These are phyloP conservation scores for Globisporangium takayamanum DNA, from an alignment of 352 stramenopile species.

Conservation along the genomic window DNA sequence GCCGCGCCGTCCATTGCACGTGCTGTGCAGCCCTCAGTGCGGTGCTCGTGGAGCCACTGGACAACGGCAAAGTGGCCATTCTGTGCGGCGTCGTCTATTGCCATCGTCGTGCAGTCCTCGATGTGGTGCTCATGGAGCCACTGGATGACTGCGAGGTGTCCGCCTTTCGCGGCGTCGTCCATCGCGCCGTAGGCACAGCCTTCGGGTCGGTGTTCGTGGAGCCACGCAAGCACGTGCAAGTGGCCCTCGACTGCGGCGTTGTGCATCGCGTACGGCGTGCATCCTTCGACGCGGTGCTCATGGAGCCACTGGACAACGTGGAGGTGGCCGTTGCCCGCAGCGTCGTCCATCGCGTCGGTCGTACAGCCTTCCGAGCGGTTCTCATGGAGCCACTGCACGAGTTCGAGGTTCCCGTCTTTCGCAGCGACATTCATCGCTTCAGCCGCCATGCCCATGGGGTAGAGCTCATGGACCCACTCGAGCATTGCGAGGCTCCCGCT, in stretches of 20 bases:
- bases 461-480: slow-evolving; percentile 10
- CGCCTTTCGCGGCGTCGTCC: slow-evolving; percentile 14
- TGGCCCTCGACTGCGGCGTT: slow-evolving; percentile 18
- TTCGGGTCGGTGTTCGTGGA: slow-evolving; percentile 16
- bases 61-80: slow-evolving; percentile 10
- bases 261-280: slow-evolving; percentile 22
- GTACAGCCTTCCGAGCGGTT: slow-evolving; percentile 19
- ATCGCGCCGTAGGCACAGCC: slow-evolving; percentile 19
- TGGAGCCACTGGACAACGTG: slow-evolving; percentile 22
- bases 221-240: slow-evolving; percentile 16
- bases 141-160: slow-evolving; percentile 7
- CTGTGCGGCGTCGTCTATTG: slow-evolving; percentile 14
- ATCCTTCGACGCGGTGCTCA: slow-evolving; percentile 15
- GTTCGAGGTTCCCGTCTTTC: slow-evolving; percentile 9
- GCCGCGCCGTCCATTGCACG: slow-evolving; percentile 14
- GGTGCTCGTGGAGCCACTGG: slow-evolving; percentile 12
- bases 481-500: slow-evolving; percentile 15
- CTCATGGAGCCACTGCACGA: slow-evolving; percentile 16
- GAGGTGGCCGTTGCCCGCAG: slow-evolving; percentile 19
- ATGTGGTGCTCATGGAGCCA: slow-evolving; percentile 11
- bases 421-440: slow-evolving; percentile 16
- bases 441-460: slow-evolving; percentile 8
- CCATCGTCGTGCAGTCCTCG: slow-evolving; percentile 14
- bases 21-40: slow-evolving; percentile 12
- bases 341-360: slow-evolving; percentile 19